Evolutionary conservation across 2,329 filamentous ascomycete species (phyloP), one percentile per base, ranked within the genome.

Genomic region (Xylaria digitata): DNA sequence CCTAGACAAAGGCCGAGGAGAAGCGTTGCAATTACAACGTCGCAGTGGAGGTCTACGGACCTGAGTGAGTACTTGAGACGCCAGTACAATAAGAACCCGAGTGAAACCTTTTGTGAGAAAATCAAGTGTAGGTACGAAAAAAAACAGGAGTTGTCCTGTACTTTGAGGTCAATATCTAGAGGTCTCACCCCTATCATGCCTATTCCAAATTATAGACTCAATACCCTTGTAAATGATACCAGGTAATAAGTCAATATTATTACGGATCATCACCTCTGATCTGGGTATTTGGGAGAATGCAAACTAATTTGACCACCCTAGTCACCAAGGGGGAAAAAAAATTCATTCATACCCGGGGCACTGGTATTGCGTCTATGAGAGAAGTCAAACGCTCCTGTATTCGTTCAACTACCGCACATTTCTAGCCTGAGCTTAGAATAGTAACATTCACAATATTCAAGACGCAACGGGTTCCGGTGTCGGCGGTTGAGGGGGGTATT

Each of bases 391-490:
- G 19, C 6, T 11, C 15, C 19, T 48, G n/a, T 6, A 19, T 6
- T 55, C 50, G 23, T 37, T 32, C 19, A 49, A 49, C 30, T 62
- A 42, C 50, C 30, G 42, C n/a, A 11, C 17, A 19, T 15, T 61
- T 48, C 21, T 21, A 17, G 19, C 8, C 19, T 49, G 4, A 7
- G 17, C 59, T 30, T 19, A 17, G 59, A 17, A 42, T 55, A 23
- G 32, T 19, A 37, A 13, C 13, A 40, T 6, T 52, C 19, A 19
- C 30, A 30, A 55, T 26, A 23, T 23, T 23, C 21, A 19, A 23
- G 6, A 30, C 40, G 19, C 17, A 19, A 3, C 2, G 9, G 32
- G 45, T 19, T 30, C 23, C 19, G 3, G 17, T 45, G 19, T 19
- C 9, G 46, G 46, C 15, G 21, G 13, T 7, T 19, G 15, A 34